A percentile compares a stretch with the other conserved stretches of the same genome.
Conservation (phyloP, 495 filamentous ascomycete species). For the Lophiostoma macrostomum region DNA sequence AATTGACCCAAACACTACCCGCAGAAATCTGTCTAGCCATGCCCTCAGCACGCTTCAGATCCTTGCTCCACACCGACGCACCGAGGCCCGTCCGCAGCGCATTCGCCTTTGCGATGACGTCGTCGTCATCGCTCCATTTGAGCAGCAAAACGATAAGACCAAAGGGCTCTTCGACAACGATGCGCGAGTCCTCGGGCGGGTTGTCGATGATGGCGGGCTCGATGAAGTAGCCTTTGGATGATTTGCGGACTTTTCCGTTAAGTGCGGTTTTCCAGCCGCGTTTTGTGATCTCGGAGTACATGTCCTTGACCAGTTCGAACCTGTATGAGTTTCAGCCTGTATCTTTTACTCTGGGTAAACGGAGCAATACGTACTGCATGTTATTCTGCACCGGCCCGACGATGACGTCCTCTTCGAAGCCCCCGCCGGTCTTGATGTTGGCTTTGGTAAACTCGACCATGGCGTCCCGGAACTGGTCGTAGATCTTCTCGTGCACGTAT, state of each 20-base stretch:
- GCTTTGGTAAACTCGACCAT: conserved; percentile 51
- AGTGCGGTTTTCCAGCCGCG: conserved; percentile 40
- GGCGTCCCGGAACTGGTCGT: conserved; percentile 52
- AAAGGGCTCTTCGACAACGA: conserved; percentile 53
- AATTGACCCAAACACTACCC: conserved; percentile 59
- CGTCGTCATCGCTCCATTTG: conserved; percentile 56
- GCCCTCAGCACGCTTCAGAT: conserved; percentile 48
- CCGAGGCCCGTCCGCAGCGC: conserved; percentile 55
- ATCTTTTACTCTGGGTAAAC: no score
- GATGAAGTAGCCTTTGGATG: conserved; percentile 46
- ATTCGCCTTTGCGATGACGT: conserved; percentile 58
- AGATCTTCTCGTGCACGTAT: conserved; percentile 62
- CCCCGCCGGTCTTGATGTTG: conserved; percentile 45
- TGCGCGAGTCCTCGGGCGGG: conserved; percentile 44
- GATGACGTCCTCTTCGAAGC: conserved; percentile 43
- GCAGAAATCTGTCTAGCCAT: conserved; percentile 53
- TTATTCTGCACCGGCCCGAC: conserved; percentile 59
- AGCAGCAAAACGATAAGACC: conserved; percentile 57
- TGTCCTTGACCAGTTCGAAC: conserved; percentile 39
- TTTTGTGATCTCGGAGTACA: conserved; percentile 42
- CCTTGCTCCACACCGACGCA: conserved; percentile 55
- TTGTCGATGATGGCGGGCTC: conserved; percentile 50
- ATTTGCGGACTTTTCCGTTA: conserved; percentile 41
- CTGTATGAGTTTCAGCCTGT: no score
- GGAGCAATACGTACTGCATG: conserved; percentile 38